These are phyloP conservation scores for Gonium pectorale DNA, from an alignment of 139 green algal species.

Conservation along the genomic window DNA sequence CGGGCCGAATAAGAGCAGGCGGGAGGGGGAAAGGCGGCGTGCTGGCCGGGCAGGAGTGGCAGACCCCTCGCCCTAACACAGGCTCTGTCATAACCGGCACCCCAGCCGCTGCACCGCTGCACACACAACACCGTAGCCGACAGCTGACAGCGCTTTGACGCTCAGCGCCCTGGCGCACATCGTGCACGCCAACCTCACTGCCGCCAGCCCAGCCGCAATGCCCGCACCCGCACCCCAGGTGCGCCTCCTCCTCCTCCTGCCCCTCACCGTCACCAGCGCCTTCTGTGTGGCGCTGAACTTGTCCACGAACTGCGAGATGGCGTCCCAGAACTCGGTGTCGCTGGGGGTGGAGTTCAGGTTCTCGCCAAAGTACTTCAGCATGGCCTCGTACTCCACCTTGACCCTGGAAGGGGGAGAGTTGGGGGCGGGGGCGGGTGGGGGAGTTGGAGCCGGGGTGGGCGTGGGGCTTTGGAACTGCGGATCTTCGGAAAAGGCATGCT, in stretches of 20 bases:
- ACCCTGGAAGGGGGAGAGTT: background rate
- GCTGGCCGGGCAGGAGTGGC: too few relatives aligned
- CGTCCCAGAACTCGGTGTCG: constrained; percentile 60
- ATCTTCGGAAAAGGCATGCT: too few relatives aligned
- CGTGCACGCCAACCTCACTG: too few relatives aligned
- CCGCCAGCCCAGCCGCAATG: too few relatives aligned
- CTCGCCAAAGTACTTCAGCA: constrained; percentile 64
- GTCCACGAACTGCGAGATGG: constrained; percentile 48
- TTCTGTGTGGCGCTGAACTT: constrained; percentile 44
- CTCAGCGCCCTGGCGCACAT: too few relatives aligned
- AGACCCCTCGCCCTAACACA: too few relatives aligned
- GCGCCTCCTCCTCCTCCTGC: background rate
- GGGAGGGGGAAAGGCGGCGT: too few relatives aligned
- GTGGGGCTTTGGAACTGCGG: background rate
- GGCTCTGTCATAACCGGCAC: too few relatives aligned
- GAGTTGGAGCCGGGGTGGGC: background rate
- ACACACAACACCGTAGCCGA: too few relatives aligned
- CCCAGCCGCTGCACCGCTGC: too few relatives aligned
- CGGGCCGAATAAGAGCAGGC: background rate
- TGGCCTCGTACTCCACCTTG: constrained; percentile 29
- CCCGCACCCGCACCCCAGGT: background rate
- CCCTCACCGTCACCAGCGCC: constrained; percentile 21
- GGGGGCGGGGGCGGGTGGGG: background rate
- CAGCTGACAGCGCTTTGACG: too few relatives aligned
- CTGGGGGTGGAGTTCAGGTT: constrained; percentile 51